A percentile compares a stretch with the other conserved stretches of the same genome.
Conservation (phyloP, 2,329 filamentous ascomycete genomes). For the Aspergillus sp. region DNA sequence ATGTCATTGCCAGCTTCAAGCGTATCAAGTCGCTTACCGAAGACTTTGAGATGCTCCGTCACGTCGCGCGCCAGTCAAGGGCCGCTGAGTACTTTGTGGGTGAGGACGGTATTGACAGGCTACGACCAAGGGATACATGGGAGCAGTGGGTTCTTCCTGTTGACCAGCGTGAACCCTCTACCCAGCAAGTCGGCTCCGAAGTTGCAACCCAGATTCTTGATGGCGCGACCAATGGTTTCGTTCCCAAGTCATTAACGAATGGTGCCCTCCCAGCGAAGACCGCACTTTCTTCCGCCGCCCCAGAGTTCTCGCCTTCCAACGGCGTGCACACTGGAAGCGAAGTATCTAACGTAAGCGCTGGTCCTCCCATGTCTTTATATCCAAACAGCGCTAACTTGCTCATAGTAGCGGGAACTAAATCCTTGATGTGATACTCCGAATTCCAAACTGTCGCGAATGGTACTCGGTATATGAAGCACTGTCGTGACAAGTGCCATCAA, state of each 20-base stretch:
- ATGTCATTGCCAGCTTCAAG: conserved; percentile 83
- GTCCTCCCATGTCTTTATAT: conserved; percentile 29
- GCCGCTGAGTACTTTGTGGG: conserved; percentile 75
- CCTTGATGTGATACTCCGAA: background rate
- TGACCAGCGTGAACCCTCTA: conserved; percentile 71
- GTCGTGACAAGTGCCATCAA: background rate
- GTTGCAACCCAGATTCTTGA: conserved; percentile 37
- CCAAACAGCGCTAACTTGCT: conserved; percentile 9
- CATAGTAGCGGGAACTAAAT: conserved; percentile 15
- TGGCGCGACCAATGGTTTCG: conserved; percentile 37
- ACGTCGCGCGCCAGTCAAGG: conserved; percentile 72
- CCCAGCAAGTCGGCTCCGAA: conserved; percentile 73
- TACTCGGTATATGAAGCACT: background rate
- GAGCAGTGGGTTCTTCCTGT: conserved; percentile 75
- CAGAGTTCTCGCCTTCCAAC: conserved; percentile 62
- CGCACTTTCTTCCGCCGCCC: conserved; percentile 65
- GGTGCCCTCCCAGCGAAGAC: conserved; percentile 50
- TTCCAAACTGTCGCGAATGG: background rate
- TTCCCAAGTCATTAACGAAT: conserved; percentile 40
- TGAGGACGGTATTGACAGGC: conserved; percentile 75
- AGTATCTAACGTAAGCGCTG: conserved; percentile 41
- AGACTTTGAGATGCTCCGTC: conserved; percentile 74
- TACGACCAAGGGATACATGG: conserved; percentile 78
- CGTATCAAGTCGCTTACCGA: conserved; percentile 75
- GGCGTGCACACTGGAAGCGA: conserved; percentile 36